These are phyloP conservation scores for Diaporthe ampelina DNA, from an alignment of 2,329 filamentous ascomycete genomes.

Conservation along the genomic window DNA sequence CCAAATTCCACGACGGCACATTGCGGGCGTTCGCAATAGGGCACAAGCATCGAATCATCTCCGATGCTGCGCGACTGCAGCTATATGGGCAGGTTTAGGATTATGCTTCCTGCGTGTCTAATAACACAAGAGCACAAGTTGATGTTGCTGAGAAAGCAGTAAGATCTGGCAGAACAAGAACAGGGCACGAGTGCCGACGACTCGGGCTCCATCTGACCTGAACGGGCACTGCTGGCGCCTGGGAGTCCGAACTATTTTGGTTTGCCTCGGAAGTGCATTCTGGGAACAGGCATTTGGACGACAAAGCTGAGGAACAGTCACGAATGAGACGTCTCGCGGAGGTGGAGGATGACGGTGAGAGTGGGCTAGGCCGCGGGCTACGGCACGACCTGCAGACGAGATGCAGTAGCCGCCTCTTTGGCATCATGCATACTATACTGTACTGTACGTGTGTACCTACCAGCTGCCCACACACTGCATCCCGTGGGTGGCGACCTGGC, in stretches of 20 bases:
- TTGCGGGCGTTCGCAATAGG: not conserved
- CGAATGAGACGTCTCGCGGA: no score
- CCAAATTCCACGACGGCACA: not conserved
- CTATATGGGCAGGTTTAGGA: not conserved
- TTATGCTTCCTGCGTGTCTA: not conserved
- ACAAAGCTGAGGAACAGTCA: no score
- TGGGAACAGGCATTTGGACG: no score
- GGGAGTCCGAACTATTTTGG: no score
- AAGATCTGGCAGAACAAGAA: slow-evolving; percentile 6
- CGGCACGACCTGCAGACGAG: slow-evolving; percentile 35
- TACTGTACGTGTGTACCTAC: slow-evolving; percentile 28
- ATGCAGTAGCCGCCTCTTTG: slow-evolving; percentile 32
- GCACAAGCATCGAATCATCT: not conserved
- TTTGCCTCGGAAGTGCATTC: no score
- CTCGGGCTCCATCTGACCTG: not conserved
- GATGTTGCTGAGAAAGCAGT: not conserved
- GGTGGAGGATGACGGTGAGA: slow-evolving; percentile 32
- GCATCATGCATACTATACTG: no score
- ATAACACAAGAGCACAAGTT: not conserved
- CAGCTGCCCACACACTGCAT: slow-evolving; percentile 25
- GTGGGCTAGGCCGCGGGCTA: slow-evolving; percentile 14
- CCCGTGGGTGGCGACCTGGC: slow-evolving; percentile 27
- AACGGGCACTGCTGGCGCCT: no score
- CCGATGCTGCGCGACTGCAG: not conserved
- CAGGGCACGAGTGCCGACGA: not conserved